A percentile compares a stretch with the other conserved stretches of the same genome.
Conservation (phyloP, 2,329 filamentous ascomycete species). For the Pyrenophora seminiperda region DNA sequence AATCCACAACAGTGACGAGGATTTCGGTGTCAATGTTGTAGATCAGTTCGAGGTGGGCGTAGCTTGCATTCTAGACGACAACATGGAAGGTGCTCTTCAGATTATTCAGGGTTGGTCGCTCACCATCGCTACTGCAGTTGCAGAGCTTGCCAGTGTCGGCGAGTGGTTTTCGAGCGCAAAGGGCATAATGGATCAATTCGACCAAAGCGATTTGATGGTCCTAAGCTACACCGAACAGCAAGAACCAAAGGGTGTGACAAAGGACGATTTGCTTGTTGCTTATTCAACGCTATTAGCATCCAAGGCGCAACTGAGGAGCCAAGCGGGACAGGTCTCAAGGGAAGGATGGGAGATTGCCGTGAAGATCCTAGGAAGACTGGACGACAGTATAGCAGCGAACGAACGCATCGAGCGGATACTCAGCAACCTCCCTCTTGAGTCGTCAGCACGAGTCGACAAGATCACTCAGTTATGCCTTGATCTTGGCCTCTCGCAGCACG, state of each 20-base stretch:
- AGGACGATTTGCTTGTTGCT: constrained; percentile 76
- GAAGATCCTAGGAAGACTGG: constrained; percentile 78
- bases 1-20: constrained; percentile 67
- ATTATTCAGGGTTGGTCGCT: constrained; percentile 81
- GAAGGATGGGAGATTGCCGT: constrained; percentile 92
- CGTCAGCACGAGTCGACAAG: constrained; percentile 75
- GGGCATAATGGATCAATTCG: constrained; percentile 69
- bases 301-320: constrained; percentile 51
- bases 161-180: constrained; percentile 71
- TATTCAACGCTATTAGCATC: constrained; percentile 71
- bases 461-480: constrained; percentile 78
- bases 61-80: constrained; percentile 81
- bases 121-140: constrained; percentile 75
- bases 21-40: constrained; percentile 75
- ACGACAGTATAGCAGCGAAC: constrained; percentile 72
- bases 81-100: constrained; percentile 74
- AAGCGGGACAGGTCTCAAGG: constrained; percentile 37
- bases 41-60: constrained; percentile 80
- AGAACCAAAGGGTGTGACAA: constrained; percentile 59
- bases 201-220: constrained; percentile 83
- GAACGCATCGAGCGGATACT: constrained; percentile 76
- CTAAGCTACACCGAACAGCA: constrained; percentile 63
- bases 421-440: constrained; percentile 72
- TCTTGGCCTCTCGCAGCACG: constrained; percentile 78
- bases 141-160: constrained; percentile 81